A percentile compares a stretch with the other conserved stretches of the same genome.
Evolutionary conservation across 495 filamentous ascomycete species (phyloP).

Genomic region (Aspergillus bridgeri): DNA sequence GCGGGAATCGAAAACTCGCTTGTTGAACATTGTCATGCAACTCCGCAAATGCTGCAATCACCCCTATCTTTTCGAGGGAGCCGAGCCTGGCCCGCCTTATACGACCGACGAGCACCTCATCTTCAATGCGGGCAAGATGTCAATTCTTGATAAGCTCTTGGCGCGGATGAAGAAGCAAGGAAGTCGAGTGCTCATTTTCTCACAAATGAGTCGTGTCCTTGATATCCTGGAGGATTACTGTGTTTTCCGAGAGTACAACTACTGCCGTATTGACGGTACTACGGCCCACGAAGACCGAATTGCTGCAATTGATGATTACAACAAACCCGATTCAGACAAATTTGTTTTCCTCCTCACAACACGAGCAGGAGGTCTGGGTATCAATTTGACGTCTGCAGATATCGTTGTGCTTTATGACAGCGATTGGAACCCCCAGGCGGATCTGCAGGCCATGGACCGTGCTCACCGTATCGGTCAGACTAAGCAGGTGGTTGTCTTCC

Average conservation of each 20-base stretch:
- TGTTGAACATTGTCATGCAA: conserved; percentile 99
- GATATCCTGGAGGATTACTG: conserved; percentile 99
- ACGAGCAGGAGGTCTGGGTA: conserved; percentile 93
- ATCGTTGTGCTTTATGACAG: conserved; percentile 98
- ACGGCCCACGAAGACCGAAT: conserved; percentile 99
- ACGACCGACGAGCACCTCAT: conserved; percentile 97
- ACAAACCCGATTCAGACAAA: conserved; percentile 90
- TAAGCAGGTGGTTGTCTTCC: conserved; percentile 94
- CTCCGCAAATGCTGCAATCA: conserved; percentile 99
- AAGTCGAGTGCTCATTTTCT: conserved; percentile 95
- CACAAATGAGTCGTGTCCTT: conserved; percentile 96
- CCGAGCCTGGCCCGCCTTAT: conserved; percentile 95
- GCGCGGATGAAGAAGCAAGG: conserved; percentile 78
- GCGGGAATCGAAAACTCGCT: conserved; percentile 94
- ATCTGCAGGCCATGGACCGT: conserved; percentile 98
- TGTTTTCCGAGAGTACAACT: conserved; percentile 88
- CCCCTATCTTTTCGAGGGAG: conserved; percentile 96
- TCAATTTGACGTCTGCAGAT: conserved; percentile 93
- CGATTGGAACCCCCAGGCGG: conserved; percentile 98
- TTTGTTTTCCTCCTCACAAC: conserved; percentile 98
- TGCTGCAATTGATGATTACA: conserved; percentile 96
- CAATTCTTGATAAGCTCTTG: conserved; percentile 91
- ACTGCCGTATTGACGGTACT: conserved; percentile 96
- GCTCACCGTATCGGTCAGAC: conserved; percentile 98
- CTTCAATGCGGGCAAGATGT: conserved; percentile 94